Base-by-base conservation (phyloP, 768 basidiomycete species). In the Leccinum sublutescens region DNA sequence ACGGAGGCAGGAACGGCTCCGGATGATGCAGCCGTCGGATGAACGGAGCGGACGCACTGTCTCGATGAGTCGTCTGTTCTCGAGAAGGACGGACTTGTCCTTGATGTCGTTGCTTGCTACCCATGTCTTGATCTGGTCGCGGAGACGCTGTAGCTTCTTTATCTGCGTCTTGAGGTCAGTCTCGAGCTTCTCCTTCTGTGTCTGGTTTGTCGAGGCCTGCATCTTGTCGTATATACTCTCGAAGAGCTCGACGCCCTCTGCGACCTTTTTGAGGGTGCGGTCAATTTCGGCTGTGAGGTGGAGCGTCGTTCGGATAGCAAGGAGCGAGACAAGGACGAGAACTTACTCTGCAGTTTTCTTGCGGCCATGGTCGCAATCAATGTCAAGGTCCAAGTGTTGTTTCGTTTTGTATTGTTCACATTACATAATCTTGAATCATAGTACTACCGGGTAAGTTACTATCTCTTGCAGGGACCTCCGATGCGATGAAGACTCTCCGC, bases 131-230 rank as follows among this genome's bases (percentile, higher is more conserved):
- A 93, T 91, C 78, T 92, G 90, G 78, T 93, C 90, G 62, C 90
- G 79, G 62, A 91, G 74, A 61, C 90, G 82, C 75, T 93, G 90
- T 0, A 93, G 82, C 74, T 92, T 92, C 86, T 99, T 99, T 71
- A 99, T 98, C 80, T 99, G 97, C 52, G 95, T 96, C 79, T 98
- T 95, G 72, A 98, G 79, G 67, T 98, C 90, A 4, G 82, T 87
- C 75, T 99, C 97, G 54, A 93, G 86, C 77, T 99, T 99, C 84
- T 98, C 97, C 75, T 98, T 98, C 79, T 98, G 95, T 0, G 96
- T 92, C 74, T 95, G 88, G 77, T 97, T 98, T 33, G 92, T 91
- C 17, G 95, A 91, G 52, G 89, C 83, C 74, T 95, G 91, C 87
- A 99, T 95, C 84, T 98, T 99, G 73, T 97, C 95, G 74, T 96